Base-by-base conservation (phyloP, 2,329 filamentous ascomycete species). In the Fusarium falciforme region DNA sequence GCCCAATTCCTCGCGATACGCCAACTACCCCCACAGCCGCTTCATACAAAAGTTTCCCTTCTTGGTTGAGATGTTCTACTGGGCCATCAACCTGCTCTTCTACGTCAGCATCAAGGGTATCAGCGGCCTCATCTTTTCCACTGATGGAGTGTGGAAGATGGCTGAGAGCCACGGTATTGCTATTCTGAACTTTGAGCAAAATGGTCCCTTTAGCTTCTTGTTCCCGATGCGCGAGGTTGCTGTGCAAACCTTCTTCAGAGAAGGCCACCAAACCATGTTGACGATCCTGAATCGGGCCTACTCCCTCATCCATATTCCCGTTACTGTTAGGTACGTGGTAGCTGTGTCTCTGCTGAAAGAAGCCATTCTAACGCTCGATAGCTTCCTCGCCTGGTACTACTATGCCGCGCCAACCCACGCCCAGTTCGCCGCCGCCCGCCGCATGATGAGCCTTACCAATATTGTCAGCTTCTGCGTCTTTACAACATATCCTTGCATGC, bases 51-150 rank as follows among this genome's bases (percentile, higher is more conserved):
- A 91, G 77, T 92, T 82, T 36, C 91, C 92, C 6, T 93, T 93
- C 78, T 80, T 93, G 64, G 87, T 93, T 58, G 91, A 93, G 80
- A 93, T 93, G 90, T 93, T 93, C 80, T 93, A 93, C 83, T 93
- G 91, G 91, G 85, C 88, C 49, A 85, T 93, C 75, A 92, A 91
- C 77, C 89, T 91, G 72, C 84, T 87, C 54, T 90, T 92, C 78
- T 93, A 93, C 82, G 78, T 80, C 63, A 58, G 74, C 49, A 75
- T 79, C 61, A 77, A 79, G 64, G 67, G 64, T 4, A 61, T 70
- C 25, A 78, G 77, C 36, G 79, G 76, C 25, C 75, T 81, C 10
- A 81, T 85, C 61, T 82, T 81, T 29, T 77, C 82, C 17, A 82
- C 79, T 1, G 80, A 81, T 6, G 84, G 84, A 14, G 86, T 90